phyloP scores from a whole-genome alignment of 2,329 filamentous ascomycete genomes.

The Penicillium palitans region DNA sequence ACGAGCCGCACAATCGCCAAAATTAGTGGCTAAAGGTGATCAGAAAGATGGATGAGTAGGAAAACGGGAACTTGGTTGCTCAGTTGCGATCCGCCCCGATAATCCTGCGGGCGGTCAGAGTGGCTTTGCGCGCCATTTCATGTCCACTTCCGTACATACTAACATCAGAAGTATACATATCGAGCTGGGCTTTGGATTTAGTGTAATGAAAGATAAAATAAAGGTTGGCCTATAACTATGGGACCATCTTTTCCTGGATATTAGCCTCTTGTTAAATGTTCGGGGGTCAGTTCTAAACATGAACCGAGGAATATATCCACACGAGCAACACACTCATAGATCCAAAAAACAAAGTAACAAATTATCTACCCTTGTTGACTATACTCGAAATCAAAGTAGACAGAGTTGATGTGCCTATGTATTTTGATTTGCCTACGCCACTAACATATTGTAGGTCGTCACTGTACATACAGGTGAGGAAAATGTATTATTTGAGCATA shows the following conservation, averaged over 20 bases:
- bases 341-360: neutral
- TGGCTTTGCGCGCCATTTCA: constrained; percentile 15
- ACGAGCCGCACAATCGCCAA: constrained; percentile 47
- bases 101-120: constrained; percentile 34
- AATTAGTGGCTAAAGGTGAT: constrained; percentile 26
- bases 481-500: constrained; percentile 39
- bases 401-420: neutral
- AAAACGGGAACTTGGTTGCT: constrained; percentile 36
- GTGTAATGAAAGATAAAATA: neutral
- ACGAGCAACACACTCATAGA: neutral
- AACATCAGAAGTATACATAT: constrained; percentile 3
- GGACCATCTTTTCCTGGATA: neutral
- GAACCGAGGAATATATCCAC: neutral
- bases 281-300: neutral
- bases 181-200: neutral
- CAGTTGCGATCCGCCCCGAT: constrained; percentile 43
- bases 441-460: neutral
- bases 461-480: constrained; percentile 17
- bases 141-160: neutral
- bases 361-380: neutral
- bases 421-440: neutral
- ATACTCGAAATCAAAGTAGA: neutral
- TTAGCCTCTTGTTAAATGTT: neutral
- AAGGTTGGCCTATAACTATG: neutral
- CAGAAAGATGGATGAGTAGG: constrained; percentile 31